Conservation (phyloP, 192 early-diverging fungal genomes). For the Backusella mclennaniae region DNA sequence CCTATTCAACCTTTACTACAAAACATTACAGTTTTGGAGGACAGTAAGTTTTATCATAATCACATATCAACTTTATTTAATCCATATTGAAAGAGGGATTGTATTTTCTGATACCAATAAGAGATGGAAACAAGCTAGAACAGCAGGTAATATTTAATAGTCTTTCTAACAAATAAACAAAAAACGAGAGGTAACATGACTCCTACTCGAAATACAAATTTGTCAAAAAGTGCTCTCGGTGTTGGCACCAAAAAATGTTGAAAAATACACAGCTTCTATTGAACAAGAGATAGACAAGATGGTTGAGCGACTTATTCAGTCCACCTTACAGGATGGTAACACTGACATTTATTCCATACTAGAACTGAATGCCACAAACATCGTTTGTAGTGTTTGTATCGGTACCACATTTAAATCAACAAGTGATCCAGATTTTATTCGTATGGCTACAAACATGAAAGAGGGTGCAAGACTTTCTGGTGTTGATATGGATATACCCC, state of each 20-base stretch:
- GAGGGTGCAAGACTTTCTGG: neutral
- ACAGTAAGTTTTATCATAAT: neutral
- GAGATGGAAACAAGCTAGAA: neutral
- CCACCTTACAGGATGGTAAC: neutral
- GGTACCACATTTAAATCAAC: neutral
- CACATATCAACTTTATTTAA: too few relatives aligned
- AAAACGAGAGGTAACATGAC: too few relatives aligned
- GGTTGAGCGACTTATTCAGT: neutral
- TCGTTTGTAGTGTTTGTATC: neutral
- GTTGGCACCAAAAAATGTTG: neutral
- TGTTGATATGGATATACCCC: neutral
- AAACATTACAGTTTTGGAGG: neutral
- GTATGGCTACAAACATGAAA: neutral
- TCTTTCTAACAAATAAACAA: too few relatives aligned
- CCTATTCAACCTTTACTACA: neutral
- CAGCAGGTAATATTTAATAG: slow-evolving; percentile 6
- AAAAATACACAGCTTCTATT: neutral
- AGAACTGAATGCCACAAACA: neutral
- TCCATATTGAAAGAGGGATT: neutral
- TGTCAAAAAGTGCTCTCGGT: neutral
- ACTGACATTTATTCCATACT: neutral
- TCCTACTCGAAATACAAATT: too few relatives aligned
- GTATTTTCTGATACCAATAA: neutral
- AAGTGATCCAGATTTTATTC: neutral
- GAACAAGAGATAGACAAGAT: neutral